Conservation (phyloP, 345 rosid species). For the Brassica incana region DNA sequence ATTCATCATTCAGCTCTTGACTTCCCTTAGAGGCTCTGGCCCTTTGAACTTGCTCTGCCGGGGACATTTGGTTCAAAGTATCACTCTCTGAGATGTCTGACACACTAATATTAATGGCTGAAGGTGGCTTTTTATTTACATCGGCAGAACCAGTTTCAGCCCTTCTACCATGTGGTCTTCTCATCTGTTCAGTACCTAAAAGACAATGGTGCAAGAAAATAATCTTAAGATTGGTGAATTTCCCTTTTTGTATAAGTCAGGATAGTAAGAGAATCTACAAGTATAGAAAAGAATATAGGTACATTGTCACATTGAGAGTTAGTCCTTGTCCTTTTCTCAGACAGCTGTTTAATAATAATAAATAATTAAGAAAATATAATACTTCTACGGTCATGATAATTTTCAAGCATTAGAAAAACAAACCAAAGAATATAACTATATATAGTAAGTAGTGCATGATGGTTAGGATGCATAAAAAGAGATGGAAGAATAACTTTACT, state of each 20-base stretch:
- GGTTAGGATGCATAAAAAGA: conserved; percentile 5
- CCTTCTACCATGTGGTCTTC: conserved; percentile 53
- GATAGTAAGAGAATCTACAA: conserved; percentile 4
- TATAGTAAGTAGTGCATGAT: background rate
- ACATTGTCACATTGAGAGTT: conserved; percentile 29
- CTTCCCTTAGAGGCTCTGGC: conserved; percentile 78
- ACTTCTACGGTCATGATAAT: conserved; percentile 21
- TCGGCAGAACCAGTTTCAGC: conserved; percentile 45
- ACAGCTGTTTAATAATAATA: conserved; percentile 17
- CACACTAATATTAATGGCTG: conserved; percentile 40
- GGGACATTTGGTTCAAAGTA: conserved; percentile 32
- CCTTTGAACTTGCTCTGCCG: conserved; percentile 68
- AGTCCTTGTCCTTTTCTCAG: conserved; percentile 23
- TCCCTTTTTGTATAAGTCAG: conserved; percentile 29
- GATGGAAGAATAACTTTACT: conserved; percentile 25
- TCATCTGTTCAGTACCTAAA: conserved; percentile 57
- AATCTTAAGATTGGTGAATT: conserved; percentile 24
- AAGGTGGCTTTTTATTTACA: conserved; percentile 45
- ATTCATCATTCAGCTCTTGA: conserved; percentile 85
- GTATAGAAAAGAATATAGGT: conserved; percentile 2
- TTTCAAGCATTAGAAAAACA: conserved; percentile 21
- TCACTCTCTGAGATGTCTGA: conserved; percentile 49
- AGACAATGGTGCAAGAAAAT: conserved; percentile 35
- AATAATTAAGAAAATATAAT: conserved; percentile 12
- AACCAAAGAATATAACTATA: conserved; percentile 10